Conservation (phyloP, 176 grass and related monocot genomes). For the Zoysia pacifica region DNA sequence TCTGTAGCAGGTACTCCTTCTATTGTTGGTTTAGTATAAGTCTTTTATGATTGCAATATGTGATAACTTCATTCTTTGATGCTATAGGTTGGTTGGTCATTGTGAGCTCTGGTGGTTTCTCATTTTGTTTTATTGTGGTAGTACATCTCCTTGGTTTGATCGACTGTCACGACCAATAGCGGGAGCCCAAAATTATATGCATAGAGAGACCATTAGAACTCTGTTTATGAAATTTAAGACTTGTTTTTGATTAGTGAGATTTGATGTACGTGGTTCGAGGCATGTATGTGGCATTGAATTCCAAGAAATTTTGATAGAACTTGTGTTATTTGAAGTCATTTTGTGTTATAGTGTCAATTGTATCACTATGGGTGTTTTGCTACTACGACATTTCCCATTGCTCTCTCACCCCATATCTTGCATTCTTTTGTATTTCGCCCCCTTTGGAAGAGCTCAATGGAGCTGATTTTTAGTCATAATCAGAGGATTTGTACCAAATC, state of each 20-base stretch:
- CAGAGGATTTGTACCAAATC: too few species aligned
- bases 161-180: slow-evolving; percentile 24
- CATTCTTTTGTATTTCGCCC: too few species aligned
- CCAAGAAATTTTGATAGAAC: slow-evolving; percentile 53
- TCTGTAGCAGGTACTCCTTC: slow-evolving; percentile 38
- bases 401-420: neutral
- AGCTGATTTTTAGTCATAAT: too few species aligned
- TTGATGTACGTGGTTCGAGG: slow-evolving; percentile 11
- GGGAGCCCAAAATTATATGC: slow-evolving; percentile 36
- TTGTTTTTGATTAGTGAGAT: slow-evolving; percentile 4
- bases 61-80: slow-evolving; percentile 34
- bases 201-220: neutral
- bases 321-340: slow-evolving; percentile 34
- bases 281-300: slow-evolving; percentile 32
- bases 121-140: slow-evolving; percentile 48
- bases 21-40: slow-evolving; percentile 26
- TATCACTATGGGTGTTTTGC: slow-evolving; percentile 16
- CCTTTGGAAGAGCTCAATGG: too few species aligned
- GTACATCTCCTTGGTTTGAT: slow-evolving; percentile 35
- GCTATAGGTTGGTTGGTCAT: slow-evolving; percentile 49
- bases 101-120: slow-evolving; percentile 42
- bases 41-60: slow-evolving; percentile 28
- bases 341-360: slow-evolving; percentile 12
- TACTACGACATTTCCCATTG: neutral
- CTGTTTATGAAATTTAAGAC: neutral